Conservation (phyloP, 768 basidiomycete species). For the Pleurotus djamor region DNA sequence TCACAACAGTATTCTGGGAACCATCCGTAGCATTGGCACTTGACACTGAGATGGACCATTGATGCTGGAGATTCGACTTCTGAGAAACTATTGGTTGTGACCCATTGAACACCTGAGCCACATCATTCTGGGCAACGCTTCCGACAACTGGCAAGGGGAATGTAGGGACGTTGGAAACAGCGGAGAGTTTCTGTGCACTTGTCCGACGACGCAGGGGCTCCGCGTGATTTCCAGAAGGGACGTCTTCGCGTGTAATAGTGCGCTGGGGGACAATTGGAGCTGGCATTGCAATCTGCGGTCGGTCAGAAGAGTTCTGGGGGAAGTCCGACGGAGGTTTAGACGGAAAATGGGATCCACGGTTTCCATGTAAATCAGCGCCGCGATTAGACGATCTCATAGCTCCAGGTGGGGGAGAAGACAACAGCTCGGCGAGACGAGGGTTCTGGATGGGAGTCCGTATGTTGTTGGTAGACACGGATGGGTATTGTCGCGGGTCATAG, state of each 20-base stretch:
- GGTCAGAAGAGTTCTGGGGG: not conserved
- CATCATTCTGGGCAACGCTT: not conserved
- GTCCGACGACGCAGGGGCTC: not conserved
- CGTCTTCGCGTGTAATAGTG: not conserved
- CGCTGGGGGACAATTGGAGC: not conserved
- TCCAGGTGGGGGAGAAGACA: slow-evolving; percentile 1
- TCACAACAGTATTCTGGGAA: not conserved
- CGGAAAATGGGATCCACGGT: not conserved
- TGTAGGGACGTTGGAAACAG: not conserved
- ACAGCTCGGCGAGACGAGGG: slow-evolving; percentile 2
- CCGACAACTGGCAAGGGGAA: not conserved
- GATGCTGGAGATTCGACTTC: not conserved
- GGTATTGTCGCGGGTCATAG: not conserved
- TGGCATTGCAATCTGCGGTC: not conserved
- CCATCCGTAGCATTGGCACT: slow-evolving; percentile 4
- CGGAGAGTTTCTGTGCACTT: not conserved
- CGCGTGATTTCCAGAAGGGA: not conserved
- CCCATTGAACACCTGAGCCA: not conserved
- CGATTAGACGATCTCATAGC: not conserved
- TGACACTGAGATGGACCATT: slow-evolving; percentile 1
- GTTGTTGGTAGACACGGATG: not conserved
- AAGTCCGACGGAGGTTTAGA: not conserved
- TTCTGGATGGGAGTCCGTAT: not conserved
- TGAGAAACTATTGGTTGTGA: not conserved
- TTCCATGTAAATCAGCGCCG: not conserved